phyloP scores from a whole-genome alignment of 768 basidiomycete genomes.

The Amanita polypyramis region DNA sequence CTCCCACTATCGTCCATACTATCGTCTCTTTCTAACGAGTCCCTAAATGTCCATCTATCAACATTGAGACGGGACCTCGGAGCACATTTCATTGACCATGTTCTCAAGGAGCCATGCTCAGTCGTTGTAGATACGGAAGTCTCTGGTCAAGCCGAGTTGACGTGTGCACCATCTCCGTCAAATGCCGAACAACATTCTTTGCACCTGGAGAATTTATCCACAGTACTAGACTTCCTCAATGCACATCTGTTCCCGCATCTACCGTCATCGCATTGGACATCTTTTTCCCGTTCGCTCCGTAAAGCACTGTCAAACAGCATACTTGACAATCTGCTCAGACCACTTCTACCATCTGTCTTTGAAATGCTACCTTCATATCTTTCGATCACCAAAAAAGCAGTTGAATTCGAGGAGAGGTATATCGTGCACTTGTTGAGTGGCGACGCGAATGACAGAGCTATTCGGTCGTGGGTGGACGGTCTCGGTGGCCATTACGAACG shows the following conservation, averaged over 20 bases:
- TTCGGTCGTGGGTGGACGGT: slow-evolving; percentile 61
- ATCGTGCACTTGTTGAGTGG: slow-evolving; percentile 40
- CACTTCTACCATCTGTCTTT: slow-evolving; percentile 60
- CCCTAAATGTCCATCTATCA: slow-evolving; percentile 45
- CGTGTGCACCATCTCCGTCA: slow-evolving; percentile 34
- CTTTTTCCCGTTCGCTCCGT: slow-evolving; percentile 47
- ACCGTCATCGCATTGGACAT: slow-evolving; percentile 31
- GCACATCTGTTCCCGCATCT: slow-evolving; percentile 45
- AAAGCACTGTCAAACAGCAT: slow-evolving; percentile 51
- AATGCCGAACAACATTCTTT: slow-evolving; percentile 24
- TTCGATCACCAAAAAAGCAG: slow-evolving; percentile 41
- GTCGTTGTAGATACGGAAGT: slow-evolving; percentile 25
- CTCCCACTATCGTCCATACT: slow-evolving; percentile 46
- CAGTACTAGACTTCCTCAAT: slow-evolving; percentile 53
- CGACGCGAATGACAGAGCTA: slow-evolving; percentile 35
- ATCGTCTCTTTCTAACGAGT: slow-evolving; percentile 43
- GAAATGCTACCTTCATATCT: slow-evolving; percentile 53
- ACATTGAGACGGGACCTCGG: slow-evolving; percentile 58
- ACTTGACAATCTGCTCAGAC: slow-evolving; percentile 55
- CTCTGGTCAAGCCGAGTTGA: slow-evolving; percentile 27
- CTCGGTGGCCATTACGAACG: slow-evolving; percentile 72
- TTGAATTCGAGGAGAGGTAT: slow-evolving; percentile 53
- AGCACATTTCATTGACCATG: slow-evolving; percentile 44
- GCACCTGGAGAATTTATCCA: slow-evolving; percentile 46
- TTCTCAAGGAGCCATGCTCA: slow-evolving; percentile 42